Percentiles rank a stretch among this genome's conserved stretches.
Evolutionary conservation across 441 rosid species (phyloP).

Genomic region (Pelargonium myrrhifolium): DNA sequence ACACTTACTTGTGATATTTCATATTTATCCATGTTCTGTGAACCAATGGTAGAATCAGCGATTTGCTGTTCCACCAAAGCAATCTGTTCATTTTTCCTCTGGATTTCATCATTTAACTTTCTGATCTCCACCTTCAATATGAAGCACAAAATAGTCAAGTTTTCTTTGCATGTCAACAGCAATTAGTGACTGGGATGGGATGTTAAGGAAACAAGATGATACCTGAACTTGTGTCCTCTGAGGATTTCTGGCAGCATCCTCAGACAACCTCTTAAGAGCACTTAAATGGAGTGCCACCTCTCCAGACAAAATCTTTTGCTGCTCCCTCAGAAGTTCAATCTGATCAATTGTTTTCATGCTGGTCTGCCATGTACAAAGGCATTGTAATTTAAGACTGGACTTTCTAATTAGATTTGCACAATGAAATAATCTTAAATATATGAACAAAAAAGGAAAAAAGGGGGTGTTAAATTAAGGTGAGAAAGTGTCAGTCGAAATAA

Average conservation of each 20-base stretch:
- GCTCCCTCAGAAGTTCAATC: slow-evolving; percentile 81
- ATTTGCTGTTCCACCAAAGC: slow-evolving; percentile 71
- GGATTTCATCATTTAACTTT: slow-evolving; percentile 56
- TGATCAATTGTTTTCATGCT: slow-evolving; percentile 68
- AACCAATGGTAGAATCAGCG: slow-evolving; percentile 49
- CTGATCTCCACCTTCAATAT: slow-evolving; percentile 61
- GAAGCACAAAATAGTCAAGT: slow-evolving; percentile 21
- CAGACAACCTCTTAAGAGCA: slow-evolving; percentile 64
- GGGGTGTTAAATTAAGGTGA: not conserved
- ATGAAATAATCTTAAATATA: not conserved
- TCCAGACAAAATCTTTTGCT: slow-evolving; percentile 78
- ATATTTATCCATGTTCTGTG: slow-evolving; percentile 50
- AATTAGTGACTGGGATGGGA: slow-evolving; percentile 7
- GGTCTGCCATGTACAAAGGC: slow-evolving; percentile 39
- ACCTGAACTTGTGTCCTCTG: slow-evolving; percentile 64
- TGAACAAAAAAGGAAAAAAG: not conserved
- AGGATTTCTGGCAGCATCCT: slow-evolving; percentile 66
- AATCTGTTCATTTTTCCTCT: slow-evolving; percentile 65
- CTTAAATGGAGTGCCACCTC: slow-evolving; percentile 76
- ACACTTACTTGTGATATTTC: slow-evolving; percentile 60
- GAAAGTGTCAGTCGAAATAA: not conserved
- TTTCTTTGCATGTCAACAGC: slow-evolving; percentile 18
- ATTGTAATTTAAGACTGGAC: slow-evolving; percentile 11
- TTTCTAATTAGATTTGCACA: not conserved
- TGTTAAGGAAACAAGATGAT: slow-evolving; percentile 15